Percentiles rank a stretch among this genome's conserved stretches.
phyloP scores from a whole-genome alignment of 805 yeast genomes.

The Wickerhamiella lipophila region DNA sequence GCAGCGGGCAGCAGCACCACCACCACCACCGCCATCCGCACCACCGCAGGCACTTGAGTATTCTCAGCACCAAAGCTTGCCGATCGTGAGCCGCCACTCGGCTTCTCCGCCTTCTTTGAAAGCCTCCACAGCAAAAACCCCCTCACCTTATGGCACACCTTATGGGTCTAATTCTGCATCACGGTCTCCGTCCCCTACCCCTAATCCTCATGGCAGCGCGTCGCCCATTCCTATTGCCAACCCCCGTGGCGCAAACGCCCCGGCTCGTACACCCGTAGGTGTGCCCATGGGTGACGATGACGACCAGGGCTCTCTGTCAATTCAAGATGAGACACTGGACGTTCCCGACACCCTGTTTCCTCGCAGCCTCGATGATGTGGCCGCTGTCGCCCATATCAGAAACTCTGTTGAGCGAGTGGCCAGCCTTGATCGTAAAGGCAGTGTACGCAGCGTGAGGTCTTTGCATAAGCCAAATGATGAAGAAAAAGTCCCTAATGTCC shows the following conservation, averaged over 20 bases:
- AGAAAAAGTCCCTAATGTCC: constrained; percentile 25
- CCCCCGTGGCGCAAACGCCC: not conserved
- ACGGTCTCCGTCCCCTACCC: constrained; percentile 1
- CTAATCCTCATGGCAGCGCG: not conserved
- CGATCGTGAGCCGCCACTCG: too few relatives aligned
- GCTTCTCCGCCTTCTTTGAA: too few relatives aligned
- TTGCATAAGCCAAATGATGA: constrained; percentile 12
- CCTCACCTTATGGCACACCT: too few relatives aligned
- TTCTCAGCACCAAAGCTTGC: too few relatives aligned
- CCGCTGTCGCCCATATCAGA: constrained; percentile 26
- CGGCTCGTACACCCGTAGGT: too few relatives aligned
- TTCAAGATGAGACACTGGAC: constrained; percentile 11
- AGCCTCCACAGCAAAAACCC: not conserved
- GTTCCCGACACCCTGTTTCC: constrained; percentile 28
- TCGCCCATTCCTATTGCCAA: not conserved
- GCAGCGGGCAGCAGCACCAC: too few relatives aligned
- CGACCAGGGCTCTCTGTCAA: not conserved
- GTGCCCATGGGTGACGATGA: not conserved
- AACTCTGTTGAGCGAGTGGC: constrained; percentile 28
- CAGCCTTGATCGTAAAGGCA: constrained; percentile 27
- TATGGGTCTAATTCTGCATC: not conserved
- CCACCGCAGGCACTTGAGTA: too few relatives aligned
- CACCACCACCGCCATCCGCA: too few relatives aligned
- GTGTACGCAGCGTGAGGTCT: constrained; percentile 16
- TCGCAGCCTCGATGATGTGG: constrained; percentile 23